A percentile compares a stretch with the other conserved stretches of the same genome.
Evolutionary conservation across 306 rosid species (phyloP).

Genomic region (Herpetospermum pedunculosum): DNA sequence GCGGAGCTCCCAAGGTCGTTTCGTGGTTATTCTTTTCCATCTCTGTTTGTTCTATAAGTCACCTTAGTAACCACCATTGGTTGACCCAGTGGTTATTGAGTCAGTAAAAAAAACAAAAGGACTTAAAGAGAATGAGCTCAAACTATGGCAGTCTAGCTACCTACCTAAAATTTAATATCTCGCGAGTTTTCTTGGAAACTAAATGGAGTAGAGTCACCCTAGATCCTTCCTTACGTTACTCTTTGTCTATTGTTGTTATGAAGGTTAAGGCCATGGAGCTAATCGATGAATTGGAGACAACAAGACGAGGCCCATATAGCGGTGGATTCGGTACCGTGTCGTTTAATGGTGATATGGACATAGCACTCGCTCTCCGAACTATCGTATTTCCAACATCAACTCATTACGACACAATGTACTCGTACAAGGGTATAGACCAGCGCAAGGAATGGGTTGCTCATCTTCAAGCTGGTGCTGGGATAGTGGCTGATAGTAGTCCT

Average conservation of each 20-base stretch:
- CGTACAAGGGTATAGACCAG: conserved; percentile 31
- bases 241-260: background rate
- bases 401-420: conserved; percentile 62
- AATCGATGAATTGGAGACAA: conserved; percentile 55
- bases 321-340: conserved; percentile 69
- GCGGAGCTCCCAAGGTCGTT: conserved; percentile 82
- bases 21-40: background rate
- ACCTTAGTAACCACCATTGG: background rate
- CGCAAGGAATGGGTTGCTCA: conserved; percentile 70
- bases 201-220: background rate
- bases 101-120: background rate
- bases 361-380: conserved; percentile 68
- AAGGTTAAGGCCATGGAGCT: conserved; percentile 88
- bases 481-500: conserved; percentile 77
- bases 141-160: background rate
- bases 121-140: background rate
- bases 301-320: conserved; percentile 66
- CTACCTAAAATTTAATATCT: background rate
- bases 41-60: background rate
- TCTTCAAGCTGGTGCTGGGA: conserved; percentile 84
- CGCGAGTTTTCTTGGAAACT: background rate
- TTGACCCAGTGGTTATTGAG: background rate
- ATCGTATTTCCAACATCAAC: conserved; percentile 51
- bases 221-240: background rate
- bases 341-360: conserved; percentile 63